These are phyloP conservation scores for Leptomonas pyrrhocoris DNA, from an alignment of 208 protist species.

Conservation along the genomic window DNA sequence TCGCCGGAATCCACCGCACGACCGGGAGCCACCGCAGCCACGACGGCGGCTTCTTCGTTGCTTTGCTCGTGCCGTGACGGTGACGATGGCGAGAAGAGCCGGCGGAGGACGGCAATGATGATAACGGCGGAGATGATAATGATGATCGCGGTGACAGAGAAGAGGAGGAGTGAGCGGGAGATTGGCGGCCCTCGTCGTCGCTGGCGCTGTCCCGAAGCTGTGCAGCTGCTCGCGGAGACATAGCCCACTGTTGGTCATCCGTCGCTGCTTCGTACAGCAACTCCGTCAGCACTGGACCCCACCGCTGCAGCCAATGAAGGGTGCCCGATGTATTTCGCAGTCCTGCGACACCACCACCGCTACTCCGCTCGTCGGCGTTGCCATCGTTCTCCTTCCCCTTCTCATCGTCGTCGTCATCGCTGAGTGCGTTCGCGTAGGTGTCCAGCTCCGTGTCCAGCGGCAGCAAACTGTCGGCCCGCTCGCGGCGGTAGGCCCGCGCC, in stretches of 20 bases:
- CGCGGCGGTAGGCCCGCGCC: not conserved
- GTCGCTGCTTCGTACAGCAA: slow-evolving; percentile 31
- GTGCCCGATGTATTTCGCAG: slow-evolving; percentile 11
- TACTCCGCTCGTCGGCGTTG: not conserved
- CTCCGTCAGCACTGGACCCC: slow-evolving; percentile 32
- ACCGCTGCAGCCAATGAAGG: slow-evolving; percentile 33
- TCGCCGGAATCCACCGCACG: not conserved
- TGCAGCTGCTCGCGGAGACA: not conserved
- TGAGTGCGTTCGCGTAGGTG: not conserved
- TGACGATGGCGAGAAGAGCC: not conserved
- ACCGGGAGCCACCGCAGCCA: not conserved
- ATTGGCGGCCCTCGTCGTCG: not conserved
- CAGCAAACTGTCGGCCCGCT: not conserved
- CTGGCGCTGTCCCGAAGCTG: not conserved
- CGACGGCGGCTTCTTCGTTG: not conserved
- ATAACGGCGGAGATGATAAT: too few species aligned
- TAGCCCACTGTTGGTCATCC: slow-evolving; percentile 1
- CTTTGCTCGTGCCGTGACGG: not conserved
- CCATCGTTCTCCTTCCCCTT: not conserved
- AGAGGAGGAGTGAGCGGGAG: not conserved
- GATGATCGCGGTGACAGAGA: too few species aligned
- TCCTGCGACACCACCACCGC: not conserved
- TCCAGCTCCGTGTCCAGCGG: slow-evolving; percentile 23
- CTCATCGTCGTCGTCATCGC: not conserved
- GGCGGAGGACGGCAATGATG: not conserved